These are phyloP conservation scores for Chlamydomonas applanata DNA, from an alignment of 139 green algal species.

Conservation along the genomic window DNA sequence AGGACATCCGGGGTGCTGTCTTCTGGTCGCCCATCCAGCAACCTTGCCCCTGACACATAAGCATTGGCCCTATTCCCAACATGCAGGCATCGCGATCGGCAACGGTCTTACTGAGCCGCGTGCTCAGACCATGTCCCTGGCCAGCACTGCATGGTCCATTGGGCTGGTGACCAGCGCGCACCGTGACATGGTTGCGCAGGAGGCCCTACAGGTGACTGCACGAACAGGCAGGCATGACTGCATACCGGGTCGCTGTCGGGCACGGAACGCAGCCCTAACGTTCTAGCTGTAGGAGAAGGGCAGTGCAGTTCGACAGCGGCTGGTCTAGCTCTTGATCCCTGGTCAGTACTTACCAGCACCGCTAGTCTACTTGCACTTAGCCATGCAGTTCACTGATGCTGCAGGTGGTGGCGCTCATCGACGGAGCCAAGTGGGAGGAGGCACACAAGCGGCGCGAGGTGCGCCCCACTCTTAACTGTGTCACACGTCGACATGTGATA, in stretches of 20 bases:
- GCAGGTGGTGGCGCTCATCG: slow-evolving; percentile 21
- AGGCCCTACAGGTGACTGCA: slow-evolving; percentile 18
- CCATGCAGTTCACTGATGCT: no score
- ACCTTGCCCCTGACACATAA: neutral
- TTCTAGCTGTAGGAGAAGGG: no score
- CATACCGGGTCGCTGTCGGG: no score
- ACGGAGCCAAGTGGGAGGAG: slow-evolving; percentile 38
- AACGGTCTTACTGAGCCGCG: slow-evolving; percentile 59
- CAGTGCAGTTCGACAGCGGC: no score
- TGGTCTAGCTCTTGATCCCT: no score
- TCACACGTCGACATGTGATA: no score
- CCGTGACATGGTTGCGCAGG: slow-evolving; percentile 21
- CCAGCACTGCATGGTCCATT: slow-evolving; percentile 41
- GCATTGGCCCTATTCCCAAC: neutral
- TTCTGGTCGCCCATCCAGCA: neutral
- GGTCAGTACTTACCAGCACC: no score
- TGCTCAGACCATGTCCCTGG: slow-evolving; percentile 54
- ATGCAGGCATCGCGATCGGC: slow-evolving; percentile 33
- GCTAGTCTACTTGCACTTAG: no score
- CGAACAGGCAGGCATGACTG: no score
- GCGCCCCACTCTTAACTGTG: no score
- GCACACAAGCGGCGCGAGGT: slow-evolving; percentile 37
- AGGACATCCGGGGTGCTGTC: no score
- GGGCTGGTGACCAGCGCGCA: slow-evolving; percentile 53
- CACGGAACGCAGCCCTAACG: no score